A percentile compares a stretch with the other conserved stretches of the same genome.
These are phyloP conservation scores for Trichoderma sp. DNA, from an alignment of 2,329 filamentous ascomycete species.

Conservation along the genomic window DNA sequence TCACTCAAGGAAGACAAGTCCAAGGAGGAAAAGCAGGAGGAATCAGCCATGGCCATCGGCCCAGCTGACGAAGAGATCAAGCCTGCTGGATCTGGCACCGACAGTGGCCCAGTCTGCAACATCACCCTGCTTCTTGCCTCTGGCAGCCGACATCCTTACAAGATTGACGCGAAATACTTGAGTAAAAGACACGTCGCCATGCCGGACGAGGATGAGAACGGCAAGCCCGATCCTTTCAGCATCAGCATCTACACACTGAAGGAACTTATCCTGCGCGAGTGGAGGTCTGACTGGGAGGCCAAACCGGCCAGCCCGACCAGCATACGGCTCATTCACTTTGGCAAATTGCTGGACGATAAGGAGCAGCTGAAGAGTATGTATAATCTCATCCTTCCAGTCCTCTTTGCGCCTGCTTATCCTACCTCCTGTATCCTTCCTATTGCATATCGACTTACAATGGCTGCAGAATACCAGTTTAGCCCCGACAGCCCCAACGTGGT, in stretches of 20 bases:
- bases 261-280: slow-evolving; percentile 89
- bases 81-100: slow-evolving; percentile 39
- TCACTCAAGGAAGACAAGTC: slow-evolving; percentile 28
- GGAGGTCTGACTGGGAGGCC: slow-evolving; percentile 88
- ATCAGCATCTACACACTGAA: slow-evolving; percentile 94
- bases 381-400: background rate
- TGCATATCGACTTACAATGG: slow-evolving; percentile 4
- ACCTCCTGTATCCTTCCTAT: background rate
- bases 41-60: slow-evolving; percentile 48
- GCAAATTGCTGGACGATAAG: slow-evolving; percentile 88
- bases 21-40: slow-evolving; percentile 35
- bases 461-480: slow-evolving; percentile 76
- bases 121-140: slow-evolving; percentile 83
- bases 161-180: slow-evolving; percentile 84
- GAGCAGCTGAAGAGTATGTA: slow-evolving; percentile 75
- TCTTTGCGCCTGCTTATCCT: background rate
- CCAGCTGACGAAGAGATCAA: slow-evolving; percentile 48
- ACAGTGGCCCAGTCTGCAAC: slow-evolving; percentile 55
- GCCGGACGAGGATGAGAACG: slow-evolving; percentile 62
- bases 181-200: slow-evolving; percentile 77
- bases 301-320: slow-evolving; percentile 83
- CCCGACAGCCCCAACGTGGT: slow-evolving; percentile 77
- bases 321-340: slow-evolving; percentile 90
- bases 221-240: slow-evolving; percentile 75
- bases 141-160: slow-evolving; percentile 85